Conservation (phyloP, 331 rosid species). For the Erythrophleum ivorense region DNA sequence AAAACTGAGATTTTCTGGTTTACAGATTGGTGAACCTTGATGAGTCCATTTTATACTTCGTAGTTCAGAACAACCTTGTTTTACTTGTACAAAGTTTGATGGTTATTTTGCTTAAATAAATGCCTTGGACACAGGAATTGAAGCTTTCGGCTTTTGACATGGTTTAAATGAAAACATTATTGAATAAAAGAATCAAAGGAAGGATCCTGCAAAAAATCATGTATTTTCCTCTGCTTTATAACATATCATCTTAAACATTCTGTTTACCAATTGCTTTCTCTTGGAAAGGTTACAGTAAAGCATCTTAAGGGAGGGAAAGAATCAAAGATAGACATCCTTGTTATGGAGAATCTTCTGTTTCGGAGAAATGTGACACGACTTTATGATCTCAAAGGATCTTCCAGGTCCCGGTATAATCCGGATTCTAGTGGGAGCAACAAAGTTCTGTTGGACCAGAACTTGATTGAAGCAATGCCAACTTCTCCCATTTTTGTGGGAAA, state of each 20-base stretch:
- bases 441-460: slow-evolving; percentile 77
- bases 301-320: slow-evolving; percentile 75
- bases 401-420: slow-evolving; percentile 74
- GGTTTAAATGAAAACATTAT: too few relatives aligned
- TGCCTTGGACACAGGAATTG: not conserved
- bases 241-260: slow-evolving; percentile 14
- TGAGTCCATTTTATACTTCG: not conserved
- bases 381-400: slow-evolving; percentile 87
- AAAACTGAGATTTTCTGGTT: not conserved
- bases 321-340: slow-evolving; percentile 69
- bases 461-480: slow-evolving; percentile 85
- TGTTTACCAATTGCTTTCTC: slow-evolving; percentile 33
- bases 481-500: slow-evolving; percentile 79
- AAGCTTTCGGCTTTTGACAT: not conserved
- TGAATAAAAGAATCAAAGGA: slow-evolving; percentile 8
- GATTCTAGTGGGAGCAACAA: slow-evolving; percentile 72
- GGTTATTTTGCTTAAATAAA: not conserved
- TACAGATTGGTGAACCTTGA: not conserved
- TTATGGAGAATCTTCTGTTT: slow-evolving; percentile 86
- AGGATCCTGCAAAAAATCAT: slow-evolving; percentile 25
- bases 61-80: not conserved
- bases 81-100: not conserved
- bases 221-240: slow-evolving; percentile 24
- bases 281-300: slow-evolving; percentile 65
- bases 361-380: slow-evolving; percentile 63